Percentiles rank a stretch among this genome's conserved stretches.
phyloP scores from a whole-genome alignment of 2,329 filamentous ascomycete genomes.

The Pyrenophora seminiperda region DNA sequence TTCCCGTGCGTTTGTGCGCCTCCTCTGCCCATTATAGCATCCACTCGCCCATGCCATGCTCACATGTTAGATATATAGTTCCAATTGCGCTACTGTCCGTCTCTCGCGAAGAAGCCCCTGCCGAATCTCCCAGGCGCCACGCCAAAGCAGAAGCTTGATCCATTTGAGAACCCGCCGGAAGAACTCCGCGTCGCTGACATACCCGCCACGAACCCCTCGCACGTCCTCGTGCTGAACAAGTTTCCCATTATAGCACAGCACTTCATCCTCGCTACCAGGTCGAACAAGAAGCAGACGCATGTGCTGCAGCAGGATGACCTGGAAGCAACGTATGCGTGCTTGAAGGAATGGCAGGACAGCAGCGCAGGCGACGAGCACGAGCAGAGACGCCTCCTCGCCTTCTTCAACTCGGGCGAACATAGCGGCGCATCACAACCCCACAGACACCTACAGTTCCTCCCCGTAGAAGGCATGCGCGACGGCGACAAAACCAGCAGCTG shows the following conservation, averaged over 20 bases:
- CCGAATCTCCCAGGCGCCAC: slow-evolving; percentile 46
- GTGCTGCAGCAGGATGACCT: slow-evolving; percentile 66
- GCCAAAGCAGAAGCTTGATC: slow-evolving; percentile 54
- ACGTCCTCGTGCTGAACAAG: slow-evolving; percentile 74
- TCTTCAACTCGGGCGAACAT: slow-evolving; percentile 72
- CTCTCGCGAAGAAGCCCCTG: slow-evolving; percentile 68
- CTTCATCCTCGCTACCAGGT: slow-evolving; percentile 72
- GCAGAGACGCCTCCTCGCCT: slow-evolving; percentile 61
- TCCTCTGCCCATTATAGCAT: neutral
- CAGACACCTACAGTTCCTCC: slow-evolving; percentile 73
- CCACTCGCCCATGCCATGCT: slow-evolving; percentile 18
- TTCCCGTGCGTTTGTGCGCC: slow-evolving; percentile 46
- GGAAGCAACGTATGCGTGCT: slow-evolving; percentile 64
- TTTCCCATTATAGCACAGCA: slow-evolving; percentile 73
- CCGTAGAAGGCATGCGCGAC: slow-evolving; percentile 65
- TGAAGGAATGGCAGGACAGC: slow-evolving; percentile 59
- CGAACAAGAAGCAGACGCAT: slow-evolving; percentile 68
- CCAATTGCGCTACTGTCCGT: slow-evolving; percentile 72
- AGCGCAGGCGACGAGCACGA: slow-evolving; percentile 21
- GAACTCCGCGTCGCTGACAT: slow-evolving; percentile 62
- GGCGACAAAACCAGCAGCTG: slow-evolving; percentile 48
- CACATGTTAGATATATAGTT: slow-evolving; percentile 61
- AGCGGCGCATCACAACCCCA: slow-evolving; percentile 76
- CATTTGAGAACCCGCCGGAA: slow-evolving; percentile 66
- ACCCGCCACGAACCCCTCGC: slow-evolving; percentile 50